These are phyloP conservation scores for Mollisiaceae sp. DNA, from an alignment of 2,329 filamentous ascomycete genomes.

Conservation along the genomic window DNA sequence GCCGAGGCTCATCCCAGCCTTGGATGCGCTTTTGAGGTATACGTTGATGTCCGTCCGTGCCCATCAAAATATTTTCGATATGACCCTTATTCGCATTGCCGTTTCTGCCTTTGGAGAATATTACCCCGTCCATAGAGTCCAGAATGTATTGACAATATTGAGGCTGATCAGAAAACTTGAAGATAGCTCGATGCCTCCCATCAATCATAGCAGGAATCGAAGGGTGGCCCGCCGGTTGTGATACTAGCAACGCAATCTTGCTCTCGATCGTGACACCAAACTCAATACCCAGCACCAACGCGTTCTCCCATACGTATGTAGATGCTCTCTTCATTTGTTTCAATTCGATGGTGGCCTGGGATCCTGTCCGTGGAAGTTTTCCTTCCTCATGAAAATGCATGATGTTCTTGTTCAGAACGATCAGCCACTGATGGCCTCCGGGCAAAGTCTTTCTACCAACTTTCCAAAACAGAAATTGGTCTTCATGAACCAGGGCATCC, in stretches of 20 bases:
- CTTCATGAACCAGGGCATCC: neutral
- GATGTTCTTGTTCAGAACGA: neutral
- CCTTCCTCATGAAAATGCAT: neutral
- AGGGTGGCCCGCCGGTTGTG: neutral
- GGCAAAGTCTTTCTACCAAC: neutral
- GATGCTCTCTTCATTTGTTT: neutral
- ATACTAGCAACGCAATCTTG: neutral
- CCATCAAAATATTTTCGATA: neutral
- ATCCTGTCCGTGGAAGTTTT: neutral
- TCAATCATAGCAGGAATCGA: neutral
- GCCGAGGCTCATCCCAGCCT: too few species aligned
- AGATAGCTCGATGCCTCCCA: neutral
- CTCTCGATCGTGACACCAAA: neutral
- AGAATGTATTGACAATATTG: neutral
- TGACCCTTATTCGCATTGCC: too few species aligned
- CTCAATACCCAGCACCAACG: neutral
- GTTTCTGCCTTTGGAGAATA: neutral
- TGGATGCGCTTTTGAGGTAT: neutral
- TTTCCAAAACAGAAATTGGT: neutral
- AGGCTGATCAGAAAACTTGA: neutral
- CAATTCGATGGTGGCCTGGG: neutral
- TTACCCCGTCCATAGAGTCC: slow-evolving; percentile 1
- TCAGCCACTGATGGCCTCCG: neutral
- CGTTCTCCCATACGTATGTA: neutral
- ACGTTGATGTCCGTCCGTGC: neutral